Evolutionary conservation across 352 stramenopile species (phyloP).

Genomic region (Pythium pyrilobum): DNA sequence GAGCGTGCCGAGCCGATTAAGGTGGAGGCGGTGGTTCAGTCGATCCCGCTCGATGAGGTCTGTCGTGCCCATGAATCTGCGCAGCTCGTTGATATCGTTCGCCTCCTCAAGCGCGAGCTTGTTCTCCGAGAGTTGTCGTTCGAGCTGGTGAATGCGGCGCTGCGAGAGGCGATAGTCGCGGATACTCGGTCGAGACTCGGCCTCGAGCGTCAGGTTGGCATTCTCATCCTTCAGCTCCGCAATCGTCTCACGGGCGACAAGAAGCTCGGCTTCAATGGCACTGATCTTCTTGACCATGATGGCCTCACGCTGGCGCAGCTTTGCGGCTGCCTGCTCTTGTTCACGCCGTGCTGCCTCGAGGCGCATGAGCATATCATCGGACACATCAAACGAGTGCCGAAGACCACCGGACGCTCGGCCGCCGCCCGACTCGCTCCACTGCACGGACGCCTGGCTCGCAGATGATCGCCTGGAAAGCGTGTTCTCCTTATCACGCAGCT

Average conservation of each 20-base stretch:
- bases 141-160: constrained; percentile 68
- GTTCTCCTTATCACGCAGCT: constrained; percentile 80
- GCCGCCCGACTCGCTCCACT: neutral
- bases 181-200: constrained; percentile 77
- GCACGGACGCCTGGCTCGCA: neutral
- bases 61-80: constrained; percentile 78
- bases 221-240: constrained; percentile 78
- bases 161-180: constrained; percentile 71
- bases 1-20: constrained; percentile 74
- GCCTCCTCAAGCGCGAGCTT: constrained; percentile 71
- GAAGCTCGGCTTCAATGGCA: constrained; percentile 69
- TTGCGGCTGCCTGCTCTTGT: constrained; percentile 59
- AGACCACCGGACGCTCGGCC: neutral
- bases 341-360: constrained; percentile 67
- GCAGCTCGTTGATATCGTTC: constrained; percentile 69
- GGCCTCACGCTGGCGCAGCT: constrained; percentile 56
- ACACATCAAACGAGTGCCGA: constrained; percentile 24
- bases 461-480: constrained; percentile 35
- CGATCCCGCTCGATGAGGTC: constrained; percentile 75
- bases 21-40: constrained; percentile 67
- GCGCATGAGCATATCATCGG: constrained; percentile 67
- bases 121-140: constrained; percentile 68
- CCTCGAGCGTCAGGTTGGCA: constrained; percentile 65
- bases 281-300: constrained; percentile 76
- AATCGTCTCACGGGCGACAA: constrained; percentile 53